Base-by-base conservation (phyloP, 2,329 filamentous ascomycete species). In the Cryphonectria radicalis region DNA sequence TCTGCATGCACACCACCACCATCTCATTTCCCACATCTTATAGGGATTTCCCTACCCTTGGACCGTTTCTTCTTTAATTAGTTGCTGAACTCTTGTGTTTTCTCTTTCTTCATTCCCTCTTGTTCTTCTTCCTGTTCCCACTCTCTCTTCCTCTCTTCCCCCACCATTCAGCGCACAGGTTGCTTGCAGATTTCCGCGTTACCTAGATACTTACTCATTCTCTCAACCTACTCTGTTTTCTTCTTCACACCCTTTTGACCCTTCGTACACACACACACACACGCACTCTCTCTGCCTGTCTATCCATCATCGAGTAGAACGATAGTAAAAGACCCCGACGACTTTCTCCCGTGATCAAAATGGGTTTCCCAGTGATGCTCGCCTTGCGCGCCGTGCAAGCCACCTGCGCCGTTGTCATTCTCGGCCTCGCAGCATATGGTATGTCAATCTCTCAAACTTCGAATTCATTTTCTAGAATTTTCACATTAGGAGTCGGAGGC, bases 401-500 rank as follows among this genome's bases (percentile, higher is more conserved):
- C 57, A 64, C 84, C 55, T 81, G 87, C 43, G 82, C 83, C 19
- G 70, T 87, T 42, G 77, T 84, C 22, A 79, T 86, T n/a, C 74
- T 89, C 53, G 81, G 79, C 53, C 81, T 88, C 5, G 84, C 86
- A 37, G 81, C 79, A 65, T 87, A 84, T 76, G 85, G 86, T 88
- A 82, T n/a, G 80, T 76, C 67, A 64, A 40, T 42, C n/a, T 43
- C 19, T 19, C n/a, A n/a, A 28, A n/a, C 11, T 37, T 32, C 13
- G 40, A 63, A 63, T 4, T 17, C 0, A 13, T n/a, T n/a, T 22
- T 46, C 19, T 22, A 22, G 17, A 22, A 22, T 22, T 19, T 0
- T 19, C 6, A 43, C 62, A 1, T 13, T 6, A 22, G 28, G 28
- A 35, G 35, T 22, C 28, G 13, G 42, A 19, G 46, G 37, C 7